A percentile compares a stretch with the other conserved stretches of the same genome.
These are phyloP conservation scores for Cinnamomum chago DNA, from an alignment of 164 flowering plant genomes.

Conservation along the genomic window DNA sequence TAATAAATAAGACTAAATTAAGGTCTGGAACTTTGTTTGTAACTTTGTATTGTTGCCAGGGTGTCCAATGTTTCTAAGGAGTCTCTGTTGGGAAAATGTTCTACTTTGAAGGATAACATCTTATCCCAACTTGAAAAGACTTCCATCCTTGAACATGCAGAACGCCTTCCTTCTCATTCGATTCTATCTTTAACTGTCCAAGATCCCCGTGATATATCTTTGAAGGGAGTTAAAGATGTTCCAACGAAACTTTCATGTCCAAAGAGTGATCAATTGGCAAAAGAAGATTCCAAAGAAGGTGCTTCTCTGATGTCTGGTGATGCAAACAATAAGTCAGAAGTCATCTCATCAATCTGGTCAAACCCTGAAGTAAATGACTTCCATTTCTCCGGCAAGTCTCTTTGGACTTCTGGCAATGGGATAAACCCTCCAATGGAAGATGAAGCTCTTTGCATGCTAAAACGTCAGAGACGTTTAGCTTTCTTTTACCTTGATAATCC, in stretches of 20 bases:
- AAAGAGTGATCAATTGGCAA: conserved; percentile 11
- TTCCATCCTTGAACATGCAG: conserved; percentile 35
- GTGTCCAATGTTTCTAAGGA: conserved; percentile 32
- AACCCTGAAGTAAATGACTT: conserved; percentile 18
- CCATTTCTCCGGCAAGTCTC: conserved; percentile 22
- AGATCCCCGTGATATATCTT: conserved; percentile 61
- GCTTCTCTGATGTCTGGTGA: conserved; percentile 12
- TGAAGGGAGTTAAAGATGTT: conserved; percentile 16
- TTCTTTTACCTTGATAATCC: conserved; percentile 36
- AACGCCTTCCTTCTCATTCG: conserved; percentile 40
- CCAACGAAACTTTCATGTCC: conserved; percentile 14
- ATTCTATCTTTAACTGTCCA: conserved; percentile 48
- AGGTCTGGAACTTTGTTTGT: conserved; percentile 4
- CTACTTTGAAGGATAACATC: conserved; percentile 15
- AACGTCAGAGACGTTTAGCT: conserved; percentile 44
- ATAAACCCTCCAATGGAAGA: conserved; percentile 64
- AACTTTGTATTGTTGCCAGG: conserved; percentile 8
- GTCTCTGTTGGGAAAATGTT: conserved; percentile 29
- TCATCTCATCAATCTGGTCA: conserved; percentile 16
- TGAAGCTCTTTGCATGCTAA: conserved; percentile 51
- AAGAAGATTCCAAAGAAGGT: conserved; percentile 14
- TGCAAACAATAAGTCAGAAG: conserved; percentile 13
- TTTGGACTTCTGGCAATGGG: conserved; percentile 52
- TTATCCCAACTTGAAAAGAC: conserved; percentile 16
- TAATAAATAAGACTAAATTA: background rate